Percentiles rank a stretch among this genome's conserved stretches.
phyloP scores from a whole-genome alignment of 805 yeast genomes.

The Candida namnaoensis region DNA sequence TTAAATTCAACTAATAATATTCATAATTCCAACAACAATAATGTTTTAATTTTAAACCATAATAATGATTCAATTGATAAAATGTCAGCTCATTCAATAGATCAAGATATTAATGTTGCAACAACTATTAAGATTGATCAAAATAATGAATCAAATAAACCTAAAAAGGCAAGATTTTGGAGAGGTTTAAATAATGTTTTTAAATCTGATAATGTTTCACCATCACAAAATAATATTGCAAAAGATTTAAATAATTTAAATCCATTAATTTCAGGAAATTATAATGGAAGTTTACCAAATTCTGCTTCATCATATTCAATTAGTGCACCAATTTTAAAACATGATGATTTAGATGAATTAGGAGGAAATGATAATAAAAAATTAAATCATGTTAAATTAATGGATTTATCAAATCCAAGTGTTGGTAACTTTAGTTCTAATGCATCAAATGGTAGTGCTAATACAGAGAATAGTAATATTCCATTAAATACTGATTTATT shows the following conservation, averaged over 20 bases:
- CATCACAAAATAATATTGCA: constrained; percentile 4
- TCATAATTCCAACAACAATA: background rate
- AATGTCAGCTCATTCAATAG: background rate
- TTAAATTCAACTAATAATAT: background rate
- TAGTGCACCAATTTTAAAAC: constrained; percentile 26
- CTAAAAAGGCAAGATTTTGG: constrained; percentile 24
- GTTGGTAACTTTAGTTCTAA: background rate
- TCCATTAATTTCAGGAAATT: too few relatives aligned
- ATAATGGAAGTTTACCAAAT: background rate
- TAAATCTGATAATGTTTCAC: constrained; percentile 7
- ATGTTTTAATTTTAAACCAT: too few relatives aligned
- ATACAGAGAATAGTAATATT: constrained; percentile 2
- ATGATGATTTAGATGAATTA: constrained; percentile 20
- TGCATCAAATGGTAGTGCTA: too few relatives aligned
- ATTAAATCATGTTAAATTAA: constrained; percentile 7
- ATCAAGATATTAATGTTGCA: background rate
- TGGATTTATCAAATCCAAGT: background rate
- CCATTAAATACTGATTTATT: constrained; percentile 12
- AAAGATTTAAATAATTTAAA: too few relatives aligned
- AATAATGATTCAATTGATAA: background rate
- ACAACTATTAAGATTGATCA: background rate
- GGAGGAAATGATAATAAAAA: constrained; percentile 28
- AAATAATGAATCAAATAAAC: constrained; percentile 4
- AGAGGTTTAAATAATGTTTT: constrained; percentile 13
- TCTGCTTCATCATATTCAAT: constrained; percentile 17